Evolutionary conservation across 23 red algal species (phyloP).

Genomic region (Pyropia haitanensis): DNA sequence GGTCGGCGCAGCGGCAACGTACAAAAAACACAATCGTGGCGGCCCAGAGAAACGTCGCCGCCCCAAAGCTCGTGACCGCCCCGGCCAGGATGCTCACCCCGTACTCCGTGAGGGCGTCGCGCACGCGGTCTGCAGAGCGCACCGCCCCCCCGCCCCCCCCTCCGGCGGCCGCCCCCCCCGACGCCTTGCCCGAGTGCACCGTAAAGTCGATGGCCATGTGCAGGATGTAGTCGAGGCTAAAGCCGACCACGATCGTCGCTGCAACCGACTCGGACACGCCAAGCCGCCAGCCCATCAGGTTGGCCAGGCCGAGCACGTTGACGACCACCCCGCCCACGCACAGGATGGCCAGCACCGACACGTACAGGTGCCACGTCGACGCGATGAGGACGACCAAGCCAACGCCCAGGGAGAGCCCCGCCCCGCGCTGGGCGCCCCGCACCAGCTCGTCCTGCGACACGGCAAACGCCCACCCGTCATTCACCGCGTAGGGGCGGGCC

Average conservation of each 20-base stretch:
- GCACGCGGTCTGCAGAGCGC: slow-evolving; percentile 6
- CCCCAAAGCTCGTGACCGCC: slow-evolving; percentile 27
- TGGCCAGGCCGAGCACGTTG: slow-evolving; percentile 30
- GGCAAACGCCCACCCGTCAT: slow-evolving; percentile 26
- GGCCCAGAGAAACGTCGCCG: slow-evolving; percentile 28
- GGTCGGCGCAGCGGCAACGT: too few relatives aligned
- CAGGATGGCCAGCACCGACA: slow-evolving; percentile 31
- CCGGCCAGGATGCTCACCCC: slow-evolving; percentile 57
- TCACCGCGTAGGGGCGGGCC: slow-evolving; percentile 9
- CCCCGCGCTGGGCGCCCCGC: slow-evolving; percentile 23
- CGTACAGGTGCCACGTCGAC: slow-evolving; percentile 34
- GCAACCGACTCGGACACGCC: slow-evolving; percentile 61
- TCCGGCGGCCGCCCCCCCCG: neutral
- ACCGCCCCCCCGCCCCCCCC: too few relatives aligned
- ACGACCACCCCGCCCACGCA: slow-evolving; percentile 35
- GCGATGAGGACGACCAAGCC: slow-evolving; percentile 27
- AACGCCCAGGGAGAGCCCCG: slow-evolving; percentile 43
- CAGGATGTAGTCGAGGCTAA: slow-evolving; percentile 47
- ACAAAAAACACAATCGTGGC: slow-evolving; percentile 60
- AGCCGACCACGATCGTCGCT: slow-evolving; percentile 49
- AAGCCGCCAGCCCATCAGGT: slow-evolving; percentile 28
- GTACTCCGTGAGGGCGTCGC: slow-evolving; percentile 50
- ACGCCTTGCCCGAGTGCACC: slow-evolving; percentile 10
- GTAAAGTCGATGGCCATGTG: slow-evolving; percentile 58
- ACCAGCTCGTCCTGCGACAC: slow-evolving; percentile 42